These are phyloP conservation scores for Hemerocallis citrina DNA, from an alignment of 106 monocot species.

Conservation along the genomic window DNA sequence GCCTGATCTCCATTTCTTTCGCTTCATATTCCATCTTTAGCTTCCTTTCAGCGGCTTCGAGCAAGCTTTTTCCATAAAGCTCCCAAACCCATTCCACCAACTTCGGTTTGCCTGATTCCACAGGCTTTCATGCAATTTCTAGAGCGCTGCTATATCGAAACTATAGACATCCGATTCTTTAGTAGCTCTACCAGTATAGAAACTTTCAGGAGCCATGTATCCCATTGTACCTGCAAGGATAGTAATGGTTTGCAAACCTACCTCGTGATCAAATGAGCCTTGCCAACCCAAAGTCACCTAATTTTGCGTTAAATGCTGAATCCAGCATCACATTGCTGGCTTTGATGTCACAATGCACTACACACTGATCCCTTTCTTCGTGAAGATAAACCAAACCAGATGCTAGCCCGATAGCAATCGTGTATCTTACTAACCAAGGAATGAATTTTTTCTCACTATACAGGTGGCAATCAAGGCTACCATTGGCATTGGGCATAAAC, in stretches of 20 bases:
- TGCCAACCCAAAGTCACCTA: slow-evolving; percentile 22
- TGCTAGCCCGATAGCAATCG: slow-evolving; percentile 27
- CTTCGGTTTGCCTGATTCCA: background rate
- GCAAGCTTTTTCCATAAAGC: slow-evolving; percentile 8
- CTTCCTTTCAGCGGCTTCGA: slow-evolving; percentile 9
- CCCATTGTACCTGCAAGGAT: slow-evolving; percentile 19
- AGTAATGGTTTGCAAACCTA: slow-evolving; percentile 16
- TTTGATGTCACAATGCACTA: slow-evolving; percentile 37
- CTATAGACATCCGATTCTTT: slow-evolving; percentile 24
- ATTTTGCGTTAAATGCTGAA: slow-evolving; percentile 10
- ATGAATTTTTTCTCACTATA: slow-evolving; percentile 7
- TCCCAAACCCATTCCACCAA: slow-evolving; percentile 14
- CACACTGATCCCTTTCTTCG: slow-evolving; percentile 44
- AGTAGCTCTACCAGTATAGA: slow-evolving; percentile 4
- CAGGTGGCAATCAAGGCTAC: slow-evolving; percentile 48
- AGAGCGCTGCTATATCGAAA: slow-evolving; percentile 18
- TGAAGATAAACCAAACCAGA: slow-evolving; percentile 53
- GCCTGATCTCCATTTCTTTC: slow-evolving; percentile 14
- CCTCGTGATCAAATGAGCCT: slow-evolving; percentile 14
- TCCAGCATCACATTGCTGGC: slow-evolving; percentile 27
- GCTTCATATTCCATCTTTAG: background rate
- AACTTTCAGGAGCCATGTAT: slow-evolving; percentile 17
- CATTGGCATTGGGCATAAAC: slow-evolving; percentile 50
- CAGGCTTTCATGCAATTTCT: slow-evolving; percentile 8
- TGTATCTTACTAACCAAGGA: slow-evolving; percentile 32